Percentiles rank a stretch among this genome's conserved stretches.
Evolutionary conservation across 1,139 yeast species (phyloP).

Genomic region (Blastobotrys elegans): DNA sequence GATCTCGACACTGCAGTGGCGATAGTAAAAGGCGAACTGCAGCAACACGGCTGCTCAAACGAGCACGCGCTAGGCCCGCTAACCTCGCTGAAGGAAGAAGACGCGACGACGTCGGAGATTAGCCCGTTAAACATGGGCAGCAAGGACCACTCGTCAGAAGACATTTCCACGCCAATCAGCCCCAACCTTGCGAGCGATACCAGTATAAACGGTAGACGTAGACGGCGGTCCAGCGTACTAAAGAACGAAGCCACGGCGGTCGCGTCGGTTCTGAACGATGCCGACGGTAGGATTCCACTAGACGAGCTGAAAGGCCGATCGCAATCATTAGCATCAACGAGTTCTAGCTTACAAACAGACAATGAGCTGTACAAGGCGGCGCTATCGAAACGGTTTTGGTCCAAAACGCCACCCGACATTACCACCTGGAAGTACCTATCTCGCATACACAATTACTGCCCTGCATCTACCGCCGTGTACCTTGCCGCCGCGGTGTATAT

Average conservation of each 20-base stretch:
- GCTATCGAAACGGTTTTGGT: conserved; percentile 37
- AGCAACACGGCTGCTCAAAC: not conserved
- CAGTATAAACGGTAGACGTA: conserved; percentile 2
- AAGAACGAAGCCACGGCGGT: conserved; percentile 20
- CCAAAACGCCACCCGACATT: conserved; percentile 37
- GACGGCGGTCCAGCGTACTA: conserved; percentile 17
- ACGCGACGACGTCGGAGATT: not conserved
- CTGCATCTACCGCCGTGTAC: conserved; percentile 42
- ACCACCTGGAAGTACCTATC: conserved; percentile 36
- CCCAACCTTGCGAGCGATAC: not conserved
- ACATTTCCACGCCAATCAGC: conserved; percentile 6
- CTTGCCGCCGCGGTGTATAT: conserved; percentile 38
- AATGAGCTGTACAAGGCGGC: conserved; percentile 8
- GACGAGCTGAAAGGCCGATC: conserved; percentile 8
- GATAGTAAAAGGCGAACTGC: conserved; percentile 9
- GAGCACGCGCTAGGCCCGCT: not conserved
- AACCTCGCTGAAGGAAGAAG: not conserved
- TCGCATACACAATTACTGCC: conserved; percentile 42
- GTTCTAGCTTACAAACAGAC: too few species aligned
- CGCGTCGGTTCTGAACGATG: conserved; percentile 10
- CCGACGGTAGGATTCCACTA: not conserved
- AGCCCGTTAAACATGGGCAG: conserved; percentile 7
- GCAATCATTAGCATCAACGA: not conserved
- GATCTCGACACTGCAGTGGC: conserved; percentile 15
- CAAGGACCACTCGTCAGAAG: not conserved